Evolutionary conservation across 1,139 yeast species (phyloP).

Genomic region (Fermentozyma sake): DNA sequence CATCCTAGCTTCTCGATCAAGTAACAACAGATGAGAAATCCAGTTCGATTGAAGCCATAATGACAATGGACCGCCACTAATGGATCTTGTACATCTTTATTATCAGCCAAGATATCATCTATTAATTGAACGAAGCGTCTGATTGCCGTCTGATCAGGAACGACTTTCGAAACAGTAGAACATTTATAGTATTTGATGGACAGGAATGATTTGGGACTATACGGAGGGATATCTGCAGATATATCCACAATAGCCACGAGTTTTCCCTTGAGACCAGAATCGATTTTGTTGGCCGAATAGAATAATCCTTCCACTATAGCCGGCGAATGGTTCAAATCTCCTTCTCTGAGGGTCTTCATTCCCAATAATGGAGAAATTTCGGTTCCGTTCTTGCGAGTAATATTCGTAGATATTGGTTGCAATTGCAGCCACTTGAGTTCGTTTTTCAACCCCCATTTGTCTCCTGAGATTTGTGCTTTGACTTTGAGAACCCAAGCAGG

Average conservation of each 20-base stretch:
- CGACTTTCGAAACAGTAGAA: conserved; percentile 75
- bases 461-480: conserved; percentile 60
- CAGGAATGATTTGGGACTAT: conserved; percentile 55
- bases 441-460: conserved; percentile 77
- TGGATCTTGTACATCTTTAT: conserved; percentile 22
- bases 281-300: conserved; percentile 28
- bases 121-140: conserved; percentile 52
- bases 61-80: conserved; percentile 72
- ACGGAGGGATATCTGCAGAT: conserved; percentile 74
- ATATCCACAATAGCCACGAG: conserved; percentile 65
- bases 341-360: conserved; percentile 72
- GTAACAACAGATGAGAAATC: conserved; percentile 68
- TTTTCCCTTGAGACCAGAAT: conserved; percentile 22
- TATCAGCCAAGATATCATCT: conserved; percentile 38
- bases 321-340: conserved; percentile 62
- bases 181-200: conserved; percentile 61
- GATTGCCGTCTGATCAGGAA: conserved; percentile 62
- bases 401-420: conserved; percentile 44
- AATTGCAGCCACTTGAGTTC: conserved; percentile 66
- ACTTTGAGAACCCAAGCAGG: conserved; percentile 62
- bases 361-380: conserved; percentile 55
- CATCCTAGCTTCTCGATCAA: conserved; percentile 58
- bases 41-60: conserved; percentile 79
- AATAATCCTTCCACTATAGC: conserved; percentile 43
- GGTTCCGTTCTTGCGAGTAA: conserved; percentile 26